Base-by-base conservation (phyloP, 2,329 filamentous ascomycete genomes). In the Exophiala lecanii-corni region DNA sequence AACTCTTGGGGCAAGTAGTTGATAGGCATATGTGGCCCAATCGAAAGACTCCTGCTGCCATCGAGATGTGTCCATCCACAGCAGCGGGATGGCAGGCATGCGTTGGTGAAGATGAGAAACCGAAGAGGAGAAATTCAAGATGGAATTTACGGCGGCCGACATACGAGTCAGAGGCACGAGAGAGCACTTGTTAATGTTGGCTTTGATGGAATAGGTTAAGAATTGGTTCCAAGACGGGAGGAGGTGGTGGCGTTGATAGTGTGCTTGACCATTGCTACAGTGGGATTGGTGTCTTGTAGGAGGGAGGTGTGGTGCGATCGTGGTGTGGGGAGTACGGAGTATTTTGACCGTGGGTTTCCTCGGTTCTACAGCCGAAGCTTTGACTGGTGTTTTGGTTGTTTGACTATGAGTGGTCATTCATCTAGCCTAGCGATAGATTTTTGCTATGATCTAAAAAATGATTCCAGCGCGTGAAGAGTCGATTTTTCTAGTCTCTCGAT, bases 41-140 rank as follows among this genome's bases (percentile, higher is more conserved):
- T 66, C 64, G 42, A 70, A 57, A 51, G 67, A 63, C 59, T 70
- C 68, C 61, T 65, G 62, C 64, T 70, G 59, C 67, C 66, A 63
- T 45, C 57, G 60, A 59, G 62, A 58, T 52, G 56, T 55, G 45
- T 57, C 58, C 56, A 57, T 57, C 49, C 50, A 56, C 52, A 43
- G 39, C n/a, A 43, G 31, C 16, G 50, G 49, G 26, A 55, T 47
- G 41, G 49, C 51, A 50, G 51, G 49, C 51, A 54, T 53, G 41
- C 51, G 53, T 47, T 50, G 13, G 19, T 18, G 33, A 15, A 35
- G 33, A 26, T 26, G 23, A 7, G 6, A 6, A 12, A 26, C 23
- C 7, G 23, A 7, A 26, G 23, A 26, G 23, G 23, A 26, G 12
- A 26, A 26, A 12, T 26, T 26, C 7, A 26, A 12, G 23, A 26